Evolutionary conservation across 805 yeast species (phyloP), one percentile per base, ranked within the genome.

Genomic region (Starmerella powellii): DNA sequence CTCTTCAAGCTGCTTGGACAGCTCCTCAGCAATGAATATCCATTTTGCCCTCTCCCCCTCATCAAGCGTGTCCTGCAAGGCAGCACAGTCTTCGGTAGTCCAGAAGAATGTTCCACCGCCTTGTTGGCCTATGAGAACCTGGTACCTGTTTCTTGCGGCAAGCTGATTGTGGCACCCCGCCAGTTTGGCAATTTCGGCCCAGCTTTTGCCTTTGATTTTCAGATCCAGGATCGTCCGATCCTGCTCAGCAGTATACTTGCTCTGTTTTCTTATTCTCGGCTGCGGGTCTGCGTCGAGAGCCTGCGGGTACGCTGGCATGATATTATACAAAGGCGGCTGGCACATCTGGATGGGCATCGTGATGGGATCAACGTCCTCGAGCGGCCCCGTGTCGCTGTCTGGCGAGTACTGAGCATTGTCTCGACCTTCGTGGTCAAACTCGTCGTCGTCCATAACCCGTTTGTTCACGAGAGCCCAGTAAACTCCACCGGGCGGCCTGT

Each of bases 101-200:
- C 85, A 79, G 24, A 73, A 70, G 19, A 74, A 70, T 1, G 76
- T 68, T 11, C 80, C 81, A 27, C 81, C 80, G 3, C 88, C 88
- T 53, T 80, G 88, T 56, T 80, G 88, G 4, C 91, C 91, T 49
- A 81, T 79, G 37, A 80, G 67, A 3, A 80, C 88, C 59, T 80
- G 88, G 53, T 81, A 81, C 45, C 88, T 62, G 56, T 80, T 80
- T 44, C 88, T 62, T 0, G 87, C 88, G 0, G 88, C 84, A 31
- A 80, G 61, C 45, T 73, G 76, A 32, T 77, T 71, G 8, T 77
- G 81, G 23, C 80, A 79, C 3, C 71, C 68, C 2, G 83, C 71
- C 3, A 65, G 61, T 41, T 74, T 74, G 0, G 87, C 85, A 35
- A 80, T 80, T 47, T 79, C 84, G 4, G 72, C 75, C 88, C 91